Evolutionary conservation across 2,329 filamentous ascomycete species (phyloP).

Genomic region (Immersiporthe knoxdaviesiana): DNA sequence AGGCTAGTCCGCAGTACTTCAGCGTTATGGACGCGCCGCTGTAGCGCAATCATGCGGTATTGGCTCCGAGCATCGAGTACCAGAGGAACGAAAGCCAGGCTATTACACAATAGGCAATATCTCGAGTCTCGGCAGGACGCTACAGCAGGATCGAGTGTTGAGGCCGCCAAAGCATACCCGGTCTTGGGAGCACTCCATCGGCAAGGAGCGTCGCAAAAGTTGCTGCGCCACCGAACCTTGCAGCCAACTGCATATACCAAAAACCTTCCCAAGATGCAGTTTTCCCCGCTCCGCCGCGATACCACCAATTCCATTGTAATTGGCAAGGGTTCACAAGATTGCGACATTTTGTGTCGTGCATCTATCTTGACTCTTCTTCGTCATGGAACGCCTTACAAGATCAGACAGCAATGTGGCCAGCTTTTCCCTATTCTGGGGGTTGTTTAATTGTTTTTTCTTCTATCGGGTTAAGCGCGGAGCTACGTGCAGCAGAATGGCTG

Average conservation of each 20-base stretch:
- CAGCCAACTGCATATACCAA: conserved; percentile 3
- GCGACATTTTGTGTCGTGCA: neutral
- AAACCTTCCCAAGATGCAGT: neutral
- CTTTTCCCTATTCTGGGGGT: neutral
- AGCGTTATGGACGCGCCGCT: neutral
- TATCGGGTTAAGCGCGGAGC: neutral
- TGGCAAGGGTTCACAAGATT: too few species aligned
- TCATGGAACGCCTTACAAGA: neutral
- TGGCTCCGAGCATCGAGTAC: neutral
- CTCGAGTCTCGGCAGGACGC: neutral
- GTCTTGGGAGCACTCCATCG: neutral
- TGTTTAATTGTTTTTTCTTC: too few species aligned
- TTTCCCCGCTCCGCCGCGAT: neutral
- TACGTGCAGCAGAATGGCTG: too few species aligned
- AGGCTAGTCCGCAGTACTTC: neutral
- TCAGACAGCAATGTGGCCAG: neutral
- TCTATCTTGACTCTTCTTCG: neutral
- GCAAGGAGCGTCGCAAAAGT: neutral
- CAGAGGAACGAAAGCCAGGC: neutral
- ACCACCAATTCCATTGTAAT: neutral
- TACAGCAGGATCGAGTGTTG: neutral
- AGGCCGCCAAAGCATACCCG: neutral
- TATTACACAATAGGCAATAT: neutral
- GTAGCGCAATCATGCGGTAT: neutral
- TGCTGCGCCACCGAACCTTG: conserved; percentile 8